Evolutionary conservation across 2,329 filamentous ascomycete species (phyloP).

Genomic region (Acrodontium crateriforme): DNA sequence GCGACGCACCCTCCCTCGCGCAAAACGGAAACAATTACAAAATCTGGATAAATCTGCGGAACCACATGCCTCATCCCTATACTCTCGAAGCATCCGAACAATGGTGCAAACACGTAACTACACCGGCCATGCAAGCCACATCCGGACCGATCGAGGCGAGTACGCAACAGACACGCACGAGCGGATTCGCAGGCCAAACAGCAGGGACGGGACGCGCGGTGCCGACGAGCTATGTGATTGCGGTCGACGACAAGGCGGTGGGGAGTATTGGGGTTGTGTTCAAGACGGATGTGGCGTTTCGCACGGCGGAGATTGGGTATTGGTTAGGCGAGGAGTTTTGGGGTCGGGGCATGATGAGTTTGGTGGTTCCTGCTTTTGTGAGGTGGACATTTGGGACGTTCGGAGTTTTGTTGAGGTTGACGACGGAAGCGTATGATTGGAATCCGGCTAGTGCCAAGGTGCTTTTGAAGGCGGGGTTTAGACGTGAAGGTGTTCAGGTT

Average conservation of each 20-base stretch:
- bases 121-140: constrained; percentile 4
- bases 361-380: constrained; percentile 21
- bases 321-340: constrained; percentile 27
- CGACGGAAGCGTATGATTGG: constrained; percentile 15
- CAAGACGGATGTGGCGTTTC: constrained; percentile 20
- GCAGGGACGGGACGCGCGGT: too few relatives aligned
- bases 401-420: constrained; percentile 18
- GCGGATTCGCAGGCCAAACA: constrained; percentile 10
- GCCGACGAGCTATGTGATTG: constrained; percentile 11
- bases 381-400: constrained; percentile 23
- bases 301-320: constrained; percentile 28
- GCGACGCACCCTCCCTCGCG: constrained; percentile 18
- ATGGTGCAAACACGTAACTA: constrained; percentile 23
- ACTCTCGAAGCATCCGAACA: constrained; percentile 18
- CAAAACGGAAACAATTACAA: constrained; percentile 18
- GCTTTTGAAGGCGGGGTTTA: constrained; percentile 27
- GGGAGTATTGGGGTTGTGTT: constrained; percentile 25
- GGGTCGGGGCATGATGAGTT: constrained; percentile 21
- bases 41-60: constrained; percentile 24
- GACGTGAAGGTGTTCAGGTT: constrained; percentile 23
- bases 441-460: constrained; percentile 24
- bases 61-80: constrained; percentile 27
- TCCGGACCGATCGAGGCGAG: constrained; percentile 10
- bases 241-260: constrained; percentile 17
- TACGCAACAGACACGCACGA: too few relatives aligned